Percentiles rank a stretch among this genome's conserved stretches.
Conservation (phyloP, 2,329 filamentous ascomycete genomes). For the Paraphoma sp. region DNA sequence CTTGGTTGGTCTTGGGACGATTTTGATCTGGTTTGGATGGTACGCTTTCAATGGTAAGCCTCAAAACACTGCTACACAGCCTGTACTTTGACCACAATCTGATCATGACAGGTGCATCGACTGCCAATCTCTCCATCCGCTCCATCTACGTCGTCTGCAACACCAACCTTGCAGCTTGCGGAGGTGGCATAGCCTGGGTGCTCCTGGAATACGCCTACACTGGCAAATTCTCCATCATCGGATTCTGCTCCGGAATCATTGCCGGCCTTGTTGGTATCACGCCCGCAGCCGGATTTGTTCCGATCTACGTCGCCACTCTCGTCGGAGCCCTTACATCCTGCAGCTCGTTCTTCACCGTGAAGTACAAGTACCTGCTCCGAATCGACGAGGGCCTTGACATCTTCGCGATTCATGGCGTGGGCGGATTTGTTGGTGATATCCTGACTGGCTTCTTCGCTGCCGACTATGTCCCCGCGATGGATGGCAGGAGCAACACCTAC, state of each 20-base stretch:
- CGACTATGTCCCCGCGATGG: slow-evolving; percentile 57
- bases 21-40: slow-evolving; percentile 57
- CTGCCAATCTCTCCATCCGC: slow-evolving; percentile 60
- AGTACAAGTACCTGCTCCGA: slow-evolving; percentile 58
- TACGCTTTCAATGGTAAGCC: slow-evolving; percentile 50
- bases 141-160: slow-evolving; percentile 64
- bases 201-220: slow-evolving; percentile 60
- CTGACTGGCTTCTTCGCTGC: slow-evolving; percentile 66
- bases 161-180: slow-evolving; percentile 64
- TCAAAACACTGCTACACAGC: background rate
- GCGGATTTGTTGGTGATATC: slow-evolving; percentile 64
- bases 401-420: slow-evolving; percentile 66
- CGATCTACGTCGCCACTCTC: slow-evolving; percentile 59
- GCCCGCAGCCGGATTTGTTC: slow-evolving; percentile 62
- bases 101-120: slow-evolving; percentile 34
- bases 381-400: slow-evolving; percentile 67
- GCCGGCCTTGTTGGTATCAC: slow-evolving; percentile 65
- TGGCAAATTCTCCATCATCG: slow-evolving; percentile 59
- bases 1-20: slow-evolving; percentile 74
- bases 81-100: background rate
- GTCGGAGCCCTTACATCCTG: slow-evolving; percentile 61
- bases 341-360: slow-evolving; percentile 56
- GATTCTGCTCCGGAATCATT: slow-evolving; percentile 62
- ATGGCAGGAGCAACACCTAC: slow-evolving; percentile 57
- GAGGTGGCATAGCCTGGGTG: slow-evolving; percentile 62